These are phyloP conservation scores for Camellia oleifera DNA, from an alignment of 179 eudicot species.

Conservation along the genomic window DNA sequence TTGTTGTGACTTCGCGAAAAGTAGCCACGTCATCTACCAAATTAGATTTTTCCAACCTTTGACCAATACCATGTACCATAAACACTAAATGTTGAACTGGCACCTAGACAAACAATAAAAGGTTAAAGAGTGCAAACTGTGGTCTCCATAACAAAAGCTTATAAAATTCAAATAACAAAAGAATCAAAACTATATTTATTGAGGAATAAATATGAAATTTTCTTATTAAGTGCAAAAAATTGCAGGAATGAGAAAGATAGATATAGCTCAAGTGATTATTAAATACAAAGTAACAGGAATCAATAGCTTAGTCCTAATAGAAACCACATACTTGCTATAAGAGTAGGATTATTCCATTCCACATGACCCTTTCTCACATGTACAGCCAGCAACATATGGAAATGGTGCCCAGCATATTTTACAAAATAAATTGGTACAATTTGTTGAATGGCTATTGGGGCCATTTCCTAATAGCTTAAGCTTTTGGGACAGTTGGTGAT, in stretches of 20 bases:
- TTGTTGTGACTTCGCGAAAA: constrained; percentile 74
- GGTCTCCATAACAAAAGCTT: not conserved
- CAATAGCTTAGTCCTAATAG: not conserved
- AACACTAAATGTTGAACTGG: constrained; percentile 94
- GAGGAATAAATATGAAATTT: constrained; percentile 4
- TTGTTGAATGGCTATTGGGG: too few relatives aligned
- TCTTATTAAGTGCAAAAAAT: not conserved
- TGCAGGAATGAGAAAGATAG: not conserved
- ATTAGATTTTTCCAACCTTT: constrained; percentile 93
- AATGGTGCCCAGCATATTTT: not conserved
- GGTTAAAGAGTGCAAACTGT: not conserved
- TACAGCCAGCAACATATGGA: not conserved
- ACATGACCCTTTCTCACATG: not conserved
- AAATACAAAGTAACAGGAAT: constrained; percentile 12
- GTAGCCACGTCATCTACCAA: constrained; percentile 85
- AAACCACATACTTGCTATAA: not conserved
- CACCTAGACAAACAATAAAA: constrained; percentile 43
- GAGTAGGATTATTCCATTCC: not conserved
- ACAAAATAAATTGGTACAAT: not conserved
- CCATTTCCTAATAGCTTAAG: too few relatives aligned
- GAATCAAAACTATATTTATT: not conserved
- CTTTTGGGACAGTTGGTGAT: too few relatives aligned
- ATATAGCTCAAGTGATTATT: not conserved
- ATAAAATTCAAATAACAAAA: not conserved
- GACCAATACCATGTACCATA: constrained; percentile 99